Evolutionary conservation across 768 basidiomycete species (phyloP), one percentile per base, ranked within the genome.

Genomic region (Galerina marginata): DNA sequence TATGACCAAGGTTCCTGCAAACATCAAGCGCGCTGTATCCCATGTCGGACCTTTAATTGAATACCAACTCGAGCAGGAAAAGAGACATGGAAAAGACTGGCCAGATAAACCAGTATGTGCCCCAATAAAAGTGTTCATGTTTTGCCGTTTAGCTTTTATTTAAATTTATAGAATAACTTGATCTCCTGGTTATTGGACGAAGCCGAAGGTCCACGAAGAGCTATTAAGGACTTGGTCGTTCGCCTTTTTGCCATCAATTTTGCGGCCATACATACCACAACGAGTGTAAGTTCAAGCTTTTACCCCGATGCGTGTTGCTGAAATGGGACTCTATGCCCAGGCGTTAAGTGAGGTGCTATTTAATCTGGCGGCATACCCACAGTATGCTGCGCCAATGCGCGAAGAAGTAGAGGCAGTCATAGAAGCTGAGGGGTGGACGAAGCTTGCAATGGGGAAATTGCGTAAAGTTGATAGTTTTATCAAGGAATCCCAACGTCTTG

Each of bases 391-490:
- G 6, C 69, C 73, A 11, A 47, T 84, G 26, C 75, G 82, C 0
- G 75, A 81, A 52, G 83, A 85, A 65, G 70, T 81, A 2, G 76
- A 81, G 43, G 49, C 51, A 1, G 67, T 77, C 6, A 44, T 80
- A 12, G 45, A 50, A 2, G 63, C 69, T 6, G 70, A 78, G 11
- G 79, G 73, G 16, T 81, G 76, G 73, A 70, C 69, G 0, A 77
- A 78, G 52, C 61, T 67, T 11, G 67, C 74, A 1, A 65, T 82
- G 54, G 65, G 65, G n/a, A 76, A 76, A 53, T 74, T 83, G 73
- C 68, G 70, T 57, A 77, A 79, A 63, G 40, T 82, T 11, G 80
- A 82, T 56, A 83, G 81, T 58, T 81, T 83, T 64, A 58, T 82
- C 36, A 76, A 77, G 56, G 82, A 83, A 58, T 75, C 76, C 3